phyloP scores from a whole-genome alignment of 371 early-diverging fungal genomes.

The Neoconidiobolus thromboides region DNA sequence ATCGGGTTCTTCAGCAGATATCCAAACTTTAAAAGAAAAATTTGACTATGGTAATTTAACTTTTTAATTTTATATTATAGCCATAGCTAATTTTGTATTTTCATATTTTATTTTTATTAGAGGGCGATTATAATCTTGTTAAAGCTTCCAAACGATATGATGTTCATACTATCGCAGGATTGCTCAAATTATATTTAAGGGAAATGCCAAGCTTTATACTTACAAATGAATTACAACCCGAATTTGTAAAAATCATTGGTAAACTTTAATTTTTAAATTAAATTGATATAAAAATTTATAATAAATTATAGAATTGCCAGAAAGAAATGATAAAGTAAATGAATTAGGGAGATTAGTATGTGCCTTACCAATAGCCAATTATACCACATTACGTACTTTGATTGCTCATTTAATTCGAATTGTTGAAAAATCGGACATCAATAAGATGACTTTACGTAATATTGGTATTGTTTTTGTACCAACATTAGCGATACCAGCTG shows the following conservation, averaged over 20 bases:
- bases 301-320: conserved; percentile 7
- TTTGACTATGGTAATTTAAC: conserved; percentile 43
- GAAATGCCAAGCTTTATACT: conserved; percentile 73
- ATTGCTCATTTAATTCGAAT: conserved; percentile 76
- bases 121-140: conserved; percentile 24
- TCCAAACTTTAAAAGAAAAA: conserved; percentile 48
- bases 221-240: conserved; percentile 49
- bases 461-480: conserved; percentile 90
- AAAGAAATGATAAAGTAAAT: conserved; percentile 43
- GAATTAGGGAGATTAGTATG: conserved; percentile 63
- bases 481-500: conserved; percentile 77
- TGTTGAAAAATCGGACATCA: conserved; percentile 54
- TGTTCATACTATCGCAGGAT: conserved; percentile 77
- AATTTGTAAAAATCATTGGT: conserved; percentile 62
- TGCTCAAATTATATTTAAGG: conserved; percentile 80
- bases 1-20: conserved; percentile 52
- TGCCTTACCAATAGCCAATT: conserved; percentile 63
- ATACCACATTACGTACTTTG: conserved; percentile 66
- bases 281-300: not conserved
- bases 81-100: conserved; percentile 1
- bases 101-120: conserved; percentile 18
- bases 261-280: conserved; percentile 6
- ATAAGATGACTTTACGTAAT: conserved; percentile 88
- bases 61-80: not conserved
- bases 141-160: conserved; percentile 40